Evolutionary conservation across 208 protist species (phyloP).

Genomic region (Sergeia podlipaevii): DNA sequence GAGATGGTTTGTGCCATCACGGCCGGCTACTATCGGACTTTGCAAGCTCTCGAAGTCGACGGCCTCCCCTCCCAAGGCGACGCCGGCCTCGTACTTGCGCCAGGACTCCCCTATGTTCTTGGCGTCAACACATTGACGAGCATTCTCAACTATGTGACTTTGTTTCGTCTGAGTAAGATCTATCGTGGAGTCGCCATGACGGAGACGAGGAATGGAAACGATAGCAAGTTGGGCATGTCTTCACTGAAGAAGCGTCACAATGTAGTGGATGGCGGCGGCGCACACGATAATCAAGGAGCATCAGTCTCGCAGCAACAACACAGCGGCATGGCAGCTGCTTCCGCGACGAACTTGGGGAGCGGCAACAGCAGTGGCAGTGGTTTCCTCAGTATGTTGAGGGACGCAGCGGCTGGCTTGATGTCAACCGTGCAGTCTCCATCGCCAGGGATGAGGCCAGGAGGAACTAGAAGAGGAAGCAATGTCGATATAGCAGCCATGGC

Average conservation of each 20-base stretch:
- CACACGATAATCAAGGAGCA: too few relatives aligned
- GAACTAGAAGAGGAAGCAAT: background rate
- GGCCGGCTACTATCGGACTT: conserved; percentile 19
- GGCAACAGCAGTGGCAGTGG: too few relatives aligned
- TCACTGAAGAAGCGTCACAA: too few relatives aligned
- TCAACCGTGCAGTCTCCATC: conserved; percentile 2
- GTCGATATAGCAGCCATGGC: background rate
- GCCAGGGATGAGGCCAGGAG: background rate
- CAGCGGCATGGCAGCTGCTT: too few relatives aligned
- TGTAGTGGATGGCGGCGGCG: too few relatives aligned
- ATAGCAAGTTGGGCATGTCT: too few relatives aligned
- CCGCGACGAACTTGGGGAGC: too few relatives aligned
- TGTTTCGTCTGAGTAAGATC: conserved; percentile 37
- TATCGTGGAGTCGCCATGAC: conserved; percentile 20
- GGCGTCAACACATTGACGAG: conserved; percentile 39
- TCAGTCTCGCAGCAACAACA: too few relatives aligned
- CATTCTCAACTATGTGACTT: conserved; percentile 33
- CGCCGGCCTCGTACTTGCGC: conserved; percentile 11
- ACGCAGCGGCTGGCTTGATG: conserved; percentile 1
- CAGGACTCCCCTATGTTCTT: conserved; percentile 32
- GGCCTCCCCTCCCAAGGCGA: conserved; percentile 23
- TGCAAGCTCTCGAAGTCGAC: conserved; percentile 31
- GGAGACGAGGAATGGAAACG: background rate
- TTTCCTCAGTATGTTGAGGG: too few relatives aligned
- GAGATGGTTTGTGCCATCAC: conserved; percentile 59